Evolutionary conservation across 371 early-diverging fungal species (phyloP).

Genomic region (Mucor plumbeus): DNA sequence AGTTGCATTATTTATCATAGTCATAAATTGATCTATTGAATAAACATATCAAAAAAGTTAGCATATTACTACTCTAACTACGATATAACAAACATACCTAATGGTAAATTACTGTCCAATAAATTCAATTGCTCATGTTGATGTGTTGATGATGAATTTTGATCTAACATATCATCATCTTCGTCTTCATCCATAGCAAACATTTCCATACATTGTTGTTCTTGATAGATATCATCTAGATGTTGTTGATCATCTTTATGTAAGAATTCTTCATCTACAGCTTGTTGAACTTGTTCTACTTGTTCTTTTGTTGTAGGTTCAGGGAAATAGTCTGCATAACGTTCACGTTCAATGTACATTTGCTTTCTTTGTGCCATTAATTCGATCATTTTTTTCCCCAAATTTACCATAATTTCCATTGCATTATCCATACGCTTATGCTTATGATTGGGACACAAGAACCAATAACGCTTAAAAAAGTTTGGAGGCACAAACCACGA

Average conservation of each 20-base stretch:
- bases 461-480: conserved; percentile 46
- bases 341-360: conserved; percentile 46
- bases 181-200: conserved; percentile 13
- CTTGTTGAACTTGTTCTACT: conserved; percentile 3
- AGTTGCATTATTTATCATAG: conserved; percentile 3
- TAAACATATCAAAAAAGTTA: background rate
- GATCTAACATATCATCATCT: background rate
- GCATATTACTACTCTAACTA: background rate
- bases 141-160: background rate
- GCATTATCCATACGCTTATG: conserved; percentile 37
- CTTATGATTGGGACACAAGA: conserved; percentile 43
- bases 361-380: conserved; percentile 33
- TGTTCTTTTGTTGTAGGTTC: conserved; percentile 8
- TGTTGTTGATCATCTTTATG: conserved; percentile 9
- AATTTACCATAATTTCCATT: conserved; percentile 33
- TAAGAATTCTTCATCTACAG: conserved; percentile 11
- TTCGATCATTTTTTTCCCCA: conserved; percentile 35
- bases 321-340: conserved; percentile 37
- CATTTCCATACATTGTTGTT: background rate
- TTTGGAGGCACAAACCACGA: conserved; percentile 47
- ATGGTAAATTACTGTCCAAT: background rate
- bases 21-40: conserved; percentile 8
- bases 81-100: conserved; percentile 2
- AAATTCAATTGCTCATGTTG: background rate
- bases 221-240: conserved; percentile 9